Percentiles rank a stretch among this genome's conserved stretches.
phyloP scores from a whole-genome alignment of 768 basidiomycete genomes.

The Calocera viscosa region DNA sequence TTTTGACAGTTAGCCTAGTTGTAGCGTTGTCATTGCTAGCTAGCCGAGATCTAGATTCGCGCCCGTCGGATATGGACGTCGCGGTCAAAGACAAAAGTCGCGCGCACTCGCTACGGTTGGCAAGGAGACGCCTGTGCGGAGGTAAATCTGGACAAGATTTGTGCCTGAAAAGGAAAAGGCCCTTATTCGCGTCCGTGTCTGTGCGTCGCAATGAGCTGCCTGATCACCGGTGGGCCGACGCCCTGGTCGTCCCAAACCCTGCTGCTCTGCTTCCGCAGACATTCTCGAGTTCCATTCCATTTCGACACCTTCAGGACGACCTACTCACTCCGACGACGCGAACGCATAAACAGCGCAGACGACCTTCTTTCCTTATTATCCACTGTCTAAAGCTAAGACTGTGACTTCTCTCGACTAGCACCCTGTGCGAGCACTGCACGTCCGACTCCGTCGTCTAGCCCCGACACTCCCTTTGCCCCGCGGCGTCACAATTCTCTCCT shows the following conservation, averaged over 20 bases:
- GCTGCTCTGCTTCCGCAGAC: neutral
- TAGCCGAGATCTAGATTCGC: too few relatives aligned
- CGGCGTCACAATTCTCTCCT: neutral
- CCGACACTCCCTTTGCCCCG: neutral
- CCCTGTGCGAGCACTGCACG: neutral
- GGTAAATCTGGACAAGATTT: neutral
- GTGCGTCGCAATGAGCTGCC: neutral
- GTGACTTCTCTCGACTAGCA: neutral
- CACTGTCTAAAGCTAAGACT: neutral
- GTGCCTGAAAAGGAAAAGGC: slow-evolving; percentile 4
- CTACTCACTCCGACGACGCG: neutral
- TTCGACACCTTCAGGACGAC: too few relatives aligned
- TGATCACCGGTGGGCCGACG: too few relatives aligned
- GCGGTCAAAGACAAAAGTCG: neutral
- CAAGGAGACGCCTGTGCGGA: slow-evolving; percentile 1
- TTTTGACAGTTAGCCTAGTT: too few relatives aligned
- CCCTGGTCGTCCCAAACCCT: neutral
- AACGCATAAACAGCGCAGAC: neutral
- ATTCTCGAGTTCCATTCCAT: neutral
- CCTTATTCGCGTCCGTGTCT: neutral
- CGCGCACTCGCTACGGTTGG: neutral
- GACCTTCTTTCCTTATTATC: neutral
- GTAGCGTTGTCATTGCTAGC: too few relatives aligned
- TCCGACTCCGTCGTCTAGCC: neutral
- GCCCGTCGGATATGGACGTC: too few relatives aligned